Conservation (phyloP, 2,329 filamentous ascomycete species). For the Fusarium albidum region DNA sequence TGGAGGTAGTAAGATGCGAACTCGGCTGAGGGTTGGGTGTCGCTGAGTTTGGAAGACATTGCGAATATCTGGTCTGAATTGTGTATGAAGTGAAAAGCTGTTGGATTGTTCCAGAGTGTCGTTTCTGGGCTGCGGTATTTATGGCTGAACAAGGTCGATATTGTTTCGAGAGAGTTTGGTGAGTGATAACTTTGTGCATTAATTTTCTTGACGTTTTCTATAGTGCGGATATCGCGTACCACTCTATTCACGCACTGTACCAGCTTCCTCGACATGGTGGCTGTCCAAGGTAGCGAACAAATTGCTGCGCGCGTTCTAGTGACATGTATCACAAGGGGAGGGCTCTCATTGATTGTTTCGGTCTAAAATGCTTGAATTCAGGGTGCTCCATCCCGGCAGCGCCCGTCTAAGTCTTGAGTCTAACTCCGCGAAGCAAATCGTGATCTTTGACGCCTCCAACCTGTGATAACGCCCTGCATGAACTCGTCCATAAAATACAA, state of each 20-base stretch:
- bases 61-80: not conserved
- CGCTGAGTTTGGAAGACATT: constrained; percentile 33
- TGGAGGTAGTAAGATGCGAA: constrained; percentile 76
- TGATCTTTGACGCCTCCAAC: constrained; percentile 8
- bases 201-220: too few relatives aligned
- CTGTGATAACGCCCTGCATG: constrained; percentile 23
- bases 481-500: constrained; percentile 14
- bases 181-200: too few relatives aligned
- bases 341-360: not conserved
- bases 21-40: constrained; percentile 39
- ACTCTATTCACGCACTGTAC: too few relatives aligned
- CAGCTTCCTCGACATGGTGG: too few relatives aligned
- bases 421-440: constrained; percentile 17
- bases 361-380: not conserved
- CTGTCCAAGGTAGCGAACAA: too few relatives aligned
- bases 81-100: not conserved
- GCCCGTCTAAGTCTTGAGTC: not conserved
- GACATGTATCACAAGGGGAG: too few relatives aligned
- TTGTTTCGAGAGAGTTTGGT: too few relatives aligned
- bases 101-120: too few relatives aligned
- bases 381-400: not conserved
- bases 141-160: not conserved
- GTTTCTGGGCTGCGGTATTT: not conserved
- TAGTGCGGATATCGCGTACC: too few relatives aligned
- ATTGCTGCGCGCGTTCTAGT: too few relatives aligned